A percentile compares a stretch with the other conserved stretches of the same genome.
Evolutionary conservation across 2,329 filamentous ascomycete genomes (phyloP).

Genomic region (Colletotrichum sp.): DNA sequence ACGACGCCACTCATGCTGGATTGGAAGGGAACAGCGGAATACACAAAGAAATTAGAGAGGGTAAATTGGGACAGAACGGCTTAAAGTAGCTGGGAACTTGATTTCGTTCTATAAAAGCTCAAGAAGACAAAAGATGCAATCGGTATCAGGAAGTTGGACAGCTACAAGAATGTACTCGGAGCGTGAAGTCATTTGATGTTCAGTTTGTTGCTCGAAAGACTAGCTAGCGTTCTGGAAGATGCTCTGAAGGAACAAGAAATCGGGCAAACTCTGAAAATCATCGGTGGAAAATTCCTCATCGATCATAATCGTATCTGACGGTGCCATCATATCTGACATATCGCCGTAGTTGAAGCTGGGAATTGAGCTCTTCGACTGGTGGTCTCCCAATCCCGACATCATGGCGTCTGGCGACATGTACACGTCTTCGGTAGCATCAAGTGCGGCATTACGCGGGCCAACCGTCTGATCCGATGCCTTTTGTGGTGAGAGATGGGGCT

Average conservation of each 20-base stretch:
- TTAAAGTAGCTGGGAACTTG: too few species aligned
- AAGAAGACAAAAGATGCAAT: too few species aligned
- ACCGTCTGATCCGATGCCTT: background rate
- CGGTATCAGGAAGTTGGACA: background rate
- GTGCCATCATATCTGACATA: background rate
- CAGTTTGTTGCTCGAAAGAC: background rate
- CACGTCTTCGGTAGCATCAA: background rate
- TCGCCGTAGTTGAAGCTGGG: background rate
- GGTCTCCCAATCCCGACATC: background rate
- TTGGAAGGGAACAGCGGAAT: background rate
- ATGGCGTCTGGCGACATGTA: background rate
- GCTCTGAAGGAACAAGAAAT: background rate
- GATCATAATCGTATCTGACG: background rate
- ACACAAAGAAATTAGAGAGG: constrained; percentile 41
- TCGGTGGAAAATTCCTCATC: background rate
- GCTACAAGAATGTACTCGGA: background rate
- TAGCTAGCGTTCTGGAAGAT: background rate
- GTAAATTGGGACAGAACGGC: constrained; percentile 36
- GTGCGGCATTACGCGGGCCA: background rate
- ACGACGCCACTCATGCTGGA: constrained; percentile 16
- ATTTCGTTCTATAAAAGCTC: too few species aligned
- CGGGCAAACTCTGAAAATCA: background rate
- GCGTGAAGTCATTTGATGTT: background rate
- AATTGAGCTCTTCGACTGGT: background rate
- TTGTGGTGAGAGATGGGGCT: background rate